A percentile compares a stretch with the other conserved stretches of the same genome.
These are phyloP conservation scores for Podila horticola DNA, from an alignment of 192 early-diverging fungal genomes.

Conservation along the genomic window DNA sequence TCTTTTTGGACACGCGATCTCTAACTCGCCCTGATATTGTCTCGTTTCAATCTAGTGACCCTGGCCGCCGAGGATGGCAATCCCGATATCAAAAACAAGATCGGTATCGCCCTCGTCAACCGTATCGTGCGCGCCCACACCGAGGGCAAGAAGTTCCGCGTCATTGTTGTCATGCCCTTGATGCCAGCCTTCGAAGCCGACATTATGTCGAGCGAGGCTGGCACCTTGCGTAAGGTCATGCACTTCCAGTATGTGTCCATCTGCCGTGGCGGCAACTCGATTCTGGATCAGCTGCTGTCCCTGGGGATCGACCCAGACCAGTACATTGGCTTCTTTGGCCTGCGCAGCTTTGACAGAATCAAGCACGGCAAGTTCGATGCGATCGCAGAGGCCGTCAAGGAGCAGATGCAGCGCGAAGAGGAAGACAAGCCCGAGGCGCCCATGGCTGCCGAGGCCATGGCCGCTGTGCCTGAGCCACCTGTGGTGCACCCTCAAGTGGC, in stretches of 20 bases:
- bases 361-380: constrained; percentile 39
- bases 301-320: constrained; percentile 66
- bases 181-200: constrained; percentile 89
- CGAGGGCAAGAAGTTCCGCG: constrained; percentile 73
- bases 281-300: constrained; percentile 66
- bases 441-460: neutral
- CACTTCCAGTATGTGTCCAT: constrained; percentile 85
- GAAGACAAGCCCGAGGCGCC: neutral
- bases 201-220: constrained; percentile 75
- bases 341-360: constrained; percentile 79
- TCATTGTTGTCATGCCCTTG: constrained; percentile 84
- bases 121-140: constrained; percentile 80
- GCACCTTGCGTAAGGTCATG: constrained; percentile 79
- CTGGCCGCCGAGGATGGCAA: constrained; percentile 29
- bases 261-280: constrained; percentile 76
- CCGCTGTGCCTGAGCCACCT: neutral
- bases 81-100: constrained; percentile 69
- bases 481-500: neutral
- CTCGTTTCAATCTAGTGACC: constrained; percentile 21
- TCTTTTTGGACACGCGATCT: neutral
- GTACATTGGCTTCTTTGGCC: constrained; percentile 81
- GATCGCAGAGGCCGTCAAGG: constrained; percentile 20
- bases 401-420: constrained; percentile 6
- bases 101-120: constrained; percentile 71
- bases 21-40: neutral